phyloP scores from a whole-genome alignment of 140 eudicot genomes.

The Erigeron philadelphicus region DNA sequence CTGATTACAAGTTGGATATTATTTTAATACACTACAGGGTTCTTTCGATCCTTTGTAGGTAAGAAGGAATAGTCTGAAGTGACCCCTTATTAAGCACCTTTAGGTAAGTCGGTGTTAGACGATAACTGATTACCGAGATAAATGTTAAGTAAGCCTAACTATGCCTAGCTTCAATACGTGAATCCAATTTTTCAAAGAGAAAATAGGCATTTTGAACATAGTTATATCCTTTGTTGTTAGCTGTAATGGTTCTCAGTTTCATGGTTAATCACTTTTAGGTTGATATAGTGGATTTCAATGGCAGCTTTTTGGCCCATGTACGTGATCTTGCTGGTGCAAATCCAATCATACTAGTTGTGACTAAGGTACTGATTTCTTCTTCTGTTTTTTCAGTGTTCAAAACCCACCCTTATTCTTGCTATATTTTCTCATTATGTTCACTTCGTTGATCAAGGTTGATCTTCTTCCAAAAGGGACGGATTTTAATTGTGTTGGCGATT shows the following conservation, averaged over 20 bases:
- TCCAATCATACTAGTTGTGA: conserved; percentile 86
- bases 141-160: background rate
- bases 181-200: background rate
- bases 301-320: conserved; percentile 88
- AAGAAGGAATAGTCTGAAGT: too few species aligned
- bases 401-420: background rate
- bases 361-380: conserved; percentile 51
- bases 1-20: too few species aligned
- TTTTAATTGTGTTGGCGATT: conserved; percentile 91
- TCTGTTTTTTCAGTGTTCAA: background rate
- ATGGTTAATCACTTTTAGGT: conserved; percentile 47
- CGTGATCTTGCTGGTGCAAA: conserved; percentile 96
- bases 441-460: conserved; percentile 63
- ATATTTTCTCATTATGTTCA: background rate
- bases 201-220: background rate
- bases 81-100: background rate
- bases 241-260: conserved; percentile 17
- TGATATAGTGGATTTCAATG: conserved; percentile 95
- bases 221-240: background rate
- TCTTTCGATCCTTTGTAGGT: too few species aligned
- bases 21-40: too few species aligned
- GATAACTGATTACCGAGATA: background rate
- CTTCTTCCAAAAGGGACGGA: conserved; percentile 99
- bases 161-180: background rate
- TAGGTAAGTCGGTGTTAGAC: background rate